Percentiles rank a stretch among this genome's conserved stretches.
Conservation (phyloP, 768 basidiomycete species). For the Leccinum incarnatum region DNA sequence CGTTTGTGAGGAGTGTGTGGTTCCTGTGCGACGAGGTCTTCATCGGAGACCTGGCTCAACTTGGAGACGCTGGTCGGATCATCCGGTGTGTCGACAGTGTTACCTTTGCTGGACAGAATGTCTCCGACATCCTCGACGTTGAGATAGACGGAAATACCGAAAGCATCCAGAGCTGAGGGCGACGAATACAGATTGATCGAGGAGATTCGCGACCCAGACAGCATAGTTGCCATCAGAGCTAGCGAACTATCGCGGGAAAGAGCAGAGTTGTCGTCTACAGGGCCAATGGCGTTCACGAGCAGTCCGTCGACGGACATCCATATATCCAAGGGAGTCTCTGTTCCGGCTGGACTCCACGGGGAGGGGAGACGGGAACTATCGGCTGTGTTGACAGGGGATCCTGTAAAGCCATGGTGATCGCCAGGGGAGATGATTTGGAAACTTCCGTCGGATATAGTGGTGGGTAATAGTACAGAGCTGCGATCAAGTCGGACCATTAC, state of each 20-base stretch:
- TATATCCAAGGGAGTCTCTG: slow-evolving; percentile 4
- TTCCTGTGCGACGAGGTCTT: neutral
- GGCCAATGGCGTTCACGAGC: slow-evolving; percentile 18
- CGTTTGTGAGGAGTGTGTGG: slow-evolving; percentile 9
- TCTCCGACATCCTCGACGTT: slow-evolving; percentile 7
- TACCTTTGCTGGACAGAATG: neutral
- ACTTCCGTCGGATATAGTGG: slow-evolving; percentile 24
- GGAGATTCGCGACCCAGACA: slow-evolving; percentile 4
- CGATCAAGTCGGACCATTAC: slow-evolving; percentile 22
- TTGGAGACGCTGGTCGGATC: neutral
- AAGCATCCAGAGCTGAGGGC: slow-evolving; percentile 14
- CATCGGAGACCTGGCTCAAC: neutral
- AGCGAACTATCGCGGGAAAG: neutral
- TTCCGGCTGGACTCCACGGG: slow-evolving; percentile 30
- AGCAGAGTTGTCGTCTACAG: neutral
- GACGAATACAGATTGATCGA: slow-evolving; percentile 13
- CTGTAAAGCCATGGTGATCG: slow-evolving; percentile 9
- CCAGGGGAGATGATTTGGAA: slow-evolving; percentile 23
- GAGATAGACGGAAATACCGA: slow-evolving; percentile 19
- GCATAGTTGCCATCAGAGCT: neutral
- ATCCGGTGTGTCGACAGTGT: neutral
- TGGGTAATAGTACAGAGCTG: slow-evolving; percentile 20
- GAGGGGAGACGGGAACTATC: slow-evolving; percentile 22
- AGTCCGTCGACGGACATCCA: slow-evolving; percentile 26
- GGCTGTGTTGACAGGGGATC: slow-evolving; percentile 3